Evolutionary conservation across 163 green algal species (phyloP).

Genomic region (Prototheca cutis): DNA sequence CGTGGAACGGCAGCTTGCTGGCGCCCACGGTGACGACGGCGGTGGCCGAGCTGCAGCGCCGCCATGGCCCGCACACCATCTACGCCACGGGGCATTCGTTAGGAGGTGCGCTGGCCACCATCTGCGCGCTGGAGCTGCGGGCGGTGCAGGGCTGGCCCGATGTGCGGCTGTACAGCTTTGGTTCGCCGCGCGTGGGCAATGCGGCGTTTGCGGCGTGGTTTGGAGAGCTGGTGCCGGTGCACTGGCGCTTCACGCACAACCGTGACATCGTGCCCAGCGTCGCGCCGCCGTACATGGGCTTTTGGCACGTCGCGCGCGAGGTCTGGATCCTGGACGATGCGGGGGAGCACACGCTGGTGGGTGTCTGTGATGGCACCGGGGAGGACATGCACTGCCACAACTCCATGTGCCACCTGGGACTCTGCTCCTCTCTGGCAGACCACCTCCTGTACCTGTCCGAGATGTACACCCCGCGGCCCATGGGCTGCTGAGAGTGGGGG

Average conservation of each 20-base stretch:
- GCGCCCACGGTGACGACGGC: slow-evolving; percentile 40
- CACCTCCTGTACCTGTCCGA: slow-evolving; percentile 61
- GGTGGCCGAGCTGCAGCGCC: slow-evolving; percentile 1
- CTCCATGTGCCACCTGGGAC: slow-evolving; percentile 65
- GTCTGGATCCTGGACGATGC: slow-evolving; percentile 61
- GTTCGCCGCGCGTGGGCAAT: slow-evolving; percentile 75
- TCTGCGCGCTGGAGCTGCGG: slow-evolving; percentile 61
- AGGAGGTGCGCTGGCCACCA: slow-evolving; percentile 54
- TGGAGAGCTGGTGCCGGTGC: slow-evolving; percentile 29
- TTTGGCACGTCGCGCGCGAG: slow-evolving; percentile 65
- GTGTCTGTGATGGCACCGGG: slow-evolving; percentile 64
- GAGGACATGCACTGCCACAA: slow-evolving; percentile 82
- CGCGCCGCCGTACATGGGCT: slow-evolving; percentile 59
- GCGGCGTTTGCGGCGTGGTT: slow-evolving; percentile 54
- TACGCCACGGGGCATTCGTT: slow-evolving; percentile 27
- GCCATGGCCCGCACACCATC: slow-evolving; percentile 6
- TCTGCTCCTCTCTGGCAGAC: slow-evolving; percentile 71
- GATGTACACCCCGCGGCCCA: slow-evolving; percentile 27
- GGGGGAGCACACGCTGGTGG: slow-evolving; percentile 22
- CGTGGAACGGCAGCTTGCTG: slow-evolving; percentile 59
- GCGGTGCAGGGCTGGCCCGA: slow-evolving; percentile 31
- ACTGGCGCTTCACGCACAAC: slow-evolving; percentile 77
- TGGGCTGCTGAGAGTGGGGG: slow-evolving; percentile 8
- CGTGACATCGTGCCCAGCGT: slow-evolving; percentile 79
- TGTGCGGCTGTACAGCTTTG: slow-evolving; percentile 65